Conservation (phyloP, 148 eudicot genomes). For the Chenopodium berlandieri region DNA sequence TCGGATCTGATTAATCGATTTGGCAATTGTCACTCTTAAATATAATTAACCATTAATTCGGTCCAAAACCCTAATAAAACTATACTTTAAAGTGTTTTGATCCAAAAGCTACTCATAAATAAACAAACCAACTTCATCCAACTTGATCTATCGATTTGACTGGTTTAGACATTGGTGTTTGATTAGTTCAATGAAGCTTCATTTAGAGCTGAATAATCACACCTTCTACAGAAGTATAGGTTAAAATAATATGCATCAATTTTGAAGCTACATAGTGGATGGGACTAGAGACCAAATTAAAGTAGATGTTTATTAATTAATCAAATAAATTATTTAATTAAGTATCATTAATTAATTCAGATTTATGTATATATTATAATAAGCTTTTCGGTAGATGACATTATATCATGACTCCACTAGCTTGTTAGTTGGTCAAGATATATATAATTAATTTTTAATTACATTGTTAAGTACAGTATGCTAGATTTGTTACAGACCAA, state of each 20-base stretch:
- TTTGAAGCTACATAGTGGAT: slow-evolving; percentile 41
- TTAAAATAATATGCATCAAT: slow-evolving; percentile 20
- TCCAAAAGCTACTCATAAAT: no score
- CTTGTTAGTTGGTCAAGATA: slow-evolving; percentile 64
- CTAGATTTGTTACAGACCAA: slow-evolving; percentile 60
- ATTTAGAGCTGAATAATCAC: slow-evolving; percentile 51
- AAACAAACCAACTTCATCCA: no score
- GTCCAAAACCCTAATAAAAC: no score
- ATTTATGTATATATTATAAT: slow-evolving; percentile 18
- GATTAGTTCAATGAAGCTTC: slow-evolving; percentile 41
- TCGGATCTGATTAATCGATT: no score
- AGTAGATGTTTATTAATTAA: slow-evolving; percentile 9
- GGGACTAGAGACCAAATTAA: slow-evolving; percentile 60
- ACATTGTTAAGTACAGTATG: slow-evolving; percentile 38
- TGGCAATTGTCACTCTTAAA: no score
- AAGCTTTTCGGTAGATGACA: slow-evolving; percentile 47
- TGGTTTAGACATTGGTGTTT: no score
- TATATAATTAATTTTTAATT: slow-evolving; percentile 23
- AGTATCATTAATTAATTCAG: slow-evolving; percentile 1
- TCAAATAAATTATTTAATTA: neutral
- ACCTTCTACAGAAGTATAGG: slow-evolving; percentile 26
- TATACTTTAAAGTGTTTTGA: no score
- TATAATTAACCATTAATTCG: no score
- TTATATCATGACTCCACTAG: slow-evolving; percentile 56
- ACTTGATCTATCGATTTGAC: no score